A percentile compares a stretch with the other conserved stretches of the same genome.
Conservation (phyloP, 208 protist genomes). For the Novymonas esmeraldas region DNA sequence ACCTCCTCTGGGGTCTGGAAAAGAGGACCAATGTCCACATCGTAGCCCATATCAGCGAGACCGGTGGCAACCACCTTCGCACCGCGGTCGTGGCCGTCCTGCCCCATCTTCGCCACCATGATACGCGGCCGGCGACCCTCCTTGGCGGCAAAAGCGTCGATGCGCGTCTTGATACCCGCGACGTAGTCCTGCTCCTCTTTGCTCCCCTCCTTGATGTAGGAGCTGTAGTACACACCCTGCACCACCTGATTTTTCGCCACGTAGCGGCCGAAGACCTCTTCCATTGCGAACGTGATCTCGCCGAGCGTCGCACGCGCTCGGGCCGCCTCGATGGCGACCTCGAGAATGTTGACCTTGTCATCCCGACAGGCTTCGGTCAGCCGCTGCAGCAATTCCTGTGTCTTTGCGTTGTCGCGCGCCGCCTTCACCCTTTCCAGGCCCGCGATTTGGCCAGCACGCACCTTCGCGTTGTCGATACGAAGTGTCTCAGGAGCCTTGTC, state of each 20-base stretch:
- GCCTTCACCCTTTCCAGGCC: conserved; percentile 60
- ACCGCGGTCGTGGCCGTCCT: conserved; percentile 96
- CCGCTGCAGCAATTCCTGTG: conserved; percentile 51
- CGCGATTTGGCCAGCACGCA: conserved; percentile 78
- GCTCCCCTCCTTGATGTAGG: conserved; percentile 48
- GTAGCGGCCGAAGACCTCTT: conserved; percentile 82
- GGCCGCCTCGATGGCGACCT: conserved; percentile 85
- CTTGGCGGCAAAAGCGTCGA: conserved; percentile 71
- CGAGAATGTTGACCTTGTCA: conserved; percentile 87
- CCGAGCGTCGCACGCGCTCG: conserved; percentile 91
- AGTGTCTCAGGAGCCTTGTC: conserved; percentile 79
- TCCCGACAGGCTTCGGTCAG: conserved; percentile 79
- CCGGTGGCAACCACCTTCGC: conserved; percentile 95
- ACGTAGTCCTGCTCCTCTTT: conserved; percentile 48
- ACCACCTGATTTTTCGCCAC: conserved; percentile 66
- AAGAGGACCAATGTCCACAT: conserved; percentile 95
- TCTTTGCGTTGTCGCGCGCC: conserved; percentile 55
- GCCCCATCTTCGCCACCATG: conserved; percentile 96
- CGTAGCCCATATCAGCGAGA: conserved; percentile 97
- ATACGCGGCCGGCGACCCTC: conserved; percentile 94
- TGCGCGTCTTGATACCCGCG: conserved; percentile 42
- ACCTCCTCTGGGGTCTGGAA: conserved; percentile 91
- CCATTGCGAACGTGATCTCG: conserved; percentile 94
- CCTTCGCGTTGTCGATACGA: conserved; percentile 92
- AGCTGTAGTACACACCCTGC: conserved; percentile 82